Evolutionary conservation across 106 monocot genomes (phyloP), one percentile per base, ranked within the genome.

Genomic region (Dendrobium officinale): DNA sequence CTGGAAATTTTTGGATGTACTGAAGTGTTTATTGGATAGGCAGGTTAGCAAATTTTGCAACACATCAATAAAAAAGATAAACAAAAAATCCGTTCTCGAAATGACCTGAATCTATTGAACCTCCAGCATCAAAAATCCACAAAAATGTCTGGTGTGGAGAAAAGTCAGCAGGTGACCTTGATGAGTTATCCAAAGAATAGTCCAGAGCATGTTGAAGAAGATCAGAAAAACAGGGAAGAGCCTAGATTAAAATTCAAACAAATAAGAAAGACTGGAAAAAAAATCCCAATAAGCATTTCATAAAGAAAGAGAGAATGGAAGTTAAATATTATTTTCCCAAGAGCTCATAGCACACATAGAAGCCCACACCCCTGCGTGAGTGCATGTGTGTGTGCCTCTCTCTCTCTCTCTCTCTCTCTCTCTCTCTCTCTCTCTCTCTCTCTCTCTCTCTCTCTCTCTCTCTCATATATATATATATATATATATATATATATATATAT

Each of bases 51-150:
- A 51, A 73, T 9, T 18, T 55, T 67, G 18, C 6, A 75, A 11
- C 17, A 68, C 51, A 42, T 4, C 5, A 18, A 20, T 20, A 45
- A 44, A 45, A 33, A 33, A 68, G 15, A 24, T 75, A 43, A 13
- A 37, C 66, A 42, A 40, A 55, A 37, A 72, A 6, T 42, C 29
- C 40, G 51, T 76, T 48, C 15, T 27, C 13, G 49, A 1, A 51
- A 26, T 67, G 72, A 96, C 93, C 94, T 79, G 85, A 83, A 91
- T 86, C 84, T 16, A 88, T 45, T n/a, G 82, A 84, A 27, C 40
- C 78, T 84, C 92, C 89, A 22, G 85, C 92, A 86, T 93, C 89
- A 9, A 91, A 45, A 42, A 91, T 81, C 89, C 91, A 95, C 79
- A 89, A 81, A 64, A 98, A 79, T 33, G 88, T 88, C 75, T 92